Evolutionary conservation across 345 rosid species (phyloP).

Genomic region (Syzygium jambos): DNA sequence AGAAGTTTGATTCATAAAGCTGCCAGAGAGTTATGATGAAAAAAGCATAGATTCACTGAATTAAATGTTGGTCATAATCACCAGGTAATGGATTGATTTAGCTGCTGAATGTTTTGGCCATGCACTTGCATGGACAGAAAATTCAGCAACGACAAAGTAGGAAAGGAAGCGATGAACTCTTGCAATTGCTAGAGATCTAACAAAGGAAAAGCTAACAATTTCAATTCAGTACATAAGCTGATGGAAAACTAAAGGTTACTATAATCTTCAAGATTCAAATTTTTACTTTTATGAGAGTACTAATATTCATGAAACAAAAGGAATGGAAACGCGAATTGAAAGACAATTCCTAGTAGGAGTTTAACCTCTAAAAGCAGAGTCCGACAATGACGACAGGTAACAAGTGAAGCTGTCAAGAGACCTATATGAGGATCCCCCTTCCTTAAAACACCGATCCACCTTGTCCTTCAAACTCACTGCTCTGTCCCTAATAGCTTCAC

Average conservation of each 20-base stretch:
- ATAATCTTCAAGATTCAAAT: neutral
- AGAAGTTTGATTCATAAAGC: neutral
- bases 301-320: neutral
- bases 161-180: neutral
- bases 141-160: neutral
- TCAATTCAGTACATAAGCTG: no score
- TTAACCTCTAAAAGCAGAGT: neutral
- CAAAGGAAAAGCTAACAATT: neutral
- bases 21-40: neutral
- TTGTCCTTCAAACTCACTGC: neutral
- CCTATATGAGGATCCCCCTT: neutral
- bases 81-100: neutral
- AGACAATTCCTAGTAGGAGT: neutral
- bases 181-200: neutral
- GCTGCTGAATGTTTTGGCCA: neutral
- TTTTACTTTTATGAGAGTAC: neutral
- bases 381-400: neutral
- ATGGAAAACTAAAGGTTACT: neutral
- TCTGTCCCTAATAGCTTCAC: neutral
- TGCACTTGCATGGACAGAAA: neutral
- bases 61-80: neutral
- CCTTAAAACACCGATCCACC: neutral
- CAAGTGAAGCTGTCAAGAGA: neutral
- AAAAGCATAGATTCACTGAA: neutral
- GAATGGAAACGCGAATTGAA: neutral